Evolutionary conservation across 345 rosid species (phyloP).

Genomic region (Cardamine chenopodiifolia): DNA sequence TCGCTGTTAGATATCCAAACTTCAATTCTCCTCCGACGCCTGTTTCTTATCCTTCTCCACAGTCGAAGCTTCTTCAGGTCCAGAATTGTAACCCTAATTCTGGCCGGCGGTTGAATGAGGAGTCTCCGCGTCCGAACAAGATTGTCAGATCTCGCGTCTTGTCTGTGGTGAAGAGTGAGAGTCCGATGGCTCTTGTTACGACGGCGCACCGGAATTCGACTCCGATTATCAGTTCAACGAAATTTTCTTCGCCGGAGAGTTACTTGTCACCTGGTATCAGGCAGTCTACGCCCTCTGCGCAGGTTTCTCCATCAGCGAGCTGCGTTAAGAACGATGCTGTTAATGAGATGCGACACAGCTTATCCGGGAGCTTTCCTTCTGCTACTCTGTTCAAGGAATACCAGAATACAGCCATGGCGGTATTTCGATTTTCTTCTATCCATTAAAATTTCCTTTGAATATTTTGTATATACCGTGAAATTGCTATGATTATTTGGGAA

Average conservation of each 20-base stretch:
- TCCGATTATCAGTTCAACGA: constrained; percentile 29
- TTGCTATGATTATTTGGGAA: constrained; percentile 1
- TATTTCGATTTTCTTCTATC: constrained; percentile 34
- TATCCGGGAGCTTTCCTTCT: constrained; percentile 79
- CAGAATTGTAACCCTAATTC: constrained; percentile 28
- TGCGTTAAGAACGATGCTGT: constrained; percentile 48
- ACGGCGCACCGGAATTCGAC: constrained; percentile 22
- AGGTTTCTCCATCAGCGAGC: constrained; percentile 47
- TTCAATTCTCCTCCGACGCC: constrained; percentile 60
- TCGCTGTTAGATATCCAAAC: constrained; percentile 58
- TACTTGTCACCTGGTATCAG: constrained; percentile 75
- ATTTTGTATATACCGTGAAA: background rate
- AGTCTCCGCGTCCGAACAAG: constrained; percentile 60
- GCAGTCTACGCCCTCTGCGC: constrained; percentile 40
- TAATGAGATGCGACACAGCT: constrained; percentile 64
- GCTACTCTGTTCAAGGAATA: constrained; percentile 86
- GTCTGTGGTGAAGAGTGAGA: constrained; percentile 51
- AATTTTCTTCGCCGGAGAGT: constrained; percentile 59
- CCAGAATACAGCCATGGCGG: constrained; percentile 92
- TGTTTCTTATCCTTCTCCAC: constrained; percentile 54
- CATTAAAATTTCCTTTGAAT: background rate
- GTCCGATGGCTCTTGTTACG: constrained; percentile 61
- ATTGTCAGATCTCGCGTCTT: constrained; percentile 55
- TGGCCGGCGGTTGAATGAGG: constrained; percentile 10
- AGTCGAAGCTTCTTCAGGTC: constrained; percentile 41